phyloP scores from a whole-genome alignment of 257 asterid species.

The Fraxinus cuspidata region DNA sequence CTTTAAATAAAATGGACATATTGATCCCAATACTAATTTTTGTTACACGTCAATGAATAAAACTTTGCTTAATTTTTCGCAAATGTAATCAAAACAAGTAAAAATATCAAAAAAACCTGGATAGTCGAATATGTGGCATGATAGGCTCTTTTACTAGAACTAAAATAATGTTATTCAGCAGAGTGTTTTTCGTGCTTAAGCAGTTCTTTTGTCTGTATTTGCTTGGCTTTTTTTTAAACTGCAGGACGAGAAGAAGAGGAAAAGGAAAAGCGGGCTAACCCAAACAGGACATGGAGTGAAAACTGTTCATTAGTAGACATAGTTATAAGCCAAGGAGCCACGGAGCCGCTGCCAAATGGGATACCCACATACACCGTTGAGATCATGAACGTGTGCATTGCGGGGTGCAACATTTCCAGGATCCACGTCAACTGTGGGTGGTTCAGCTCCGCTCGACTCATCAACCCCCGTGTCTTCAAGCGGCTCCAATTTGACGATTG shows the following conservation, averaged over 20 bases:
- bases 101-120: no score
- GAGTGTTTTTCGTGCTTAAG: not conserved
- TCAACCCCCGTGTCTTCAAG: conserved; percentile 73
- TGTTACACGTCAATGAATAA: no score
- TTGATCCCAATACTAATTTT: no score
- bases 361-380: conserved; percentile 90
- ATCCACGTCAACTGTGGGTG: conserved; percentile 85
- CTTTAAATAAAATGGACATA: no score
- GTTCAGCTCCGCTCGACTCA: conserved; percentile 92
- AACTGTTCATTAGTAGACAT: conserved; percentile 74
- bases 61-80: no score
- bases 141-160: no score
- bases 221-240: conserved; percentile 9
- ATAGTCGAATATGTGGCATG: no score
- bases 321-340: conserved; percentile 69
- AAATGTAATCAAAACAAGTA: no score
- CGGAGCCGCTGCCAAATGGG: conserved; percentile 77
- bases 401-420: conserved; percentile 67
- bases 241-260: conserved; percentile 4
- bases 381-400: conserved; percentile 66
- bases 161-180: no score
- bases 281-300: conserved; percentile 81
- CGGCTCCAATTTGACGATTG: conserved; percentile 75
- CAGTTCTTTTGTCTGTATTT: not conserved
- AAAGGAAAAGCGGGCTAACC: conserved; percentile 44